A percentile compares a stretch with the other conserved stretches of the same genome.
Conservation (phyloP, 1,284 basidiomycete genomes). For the Takashimella koratensis region DNA sequence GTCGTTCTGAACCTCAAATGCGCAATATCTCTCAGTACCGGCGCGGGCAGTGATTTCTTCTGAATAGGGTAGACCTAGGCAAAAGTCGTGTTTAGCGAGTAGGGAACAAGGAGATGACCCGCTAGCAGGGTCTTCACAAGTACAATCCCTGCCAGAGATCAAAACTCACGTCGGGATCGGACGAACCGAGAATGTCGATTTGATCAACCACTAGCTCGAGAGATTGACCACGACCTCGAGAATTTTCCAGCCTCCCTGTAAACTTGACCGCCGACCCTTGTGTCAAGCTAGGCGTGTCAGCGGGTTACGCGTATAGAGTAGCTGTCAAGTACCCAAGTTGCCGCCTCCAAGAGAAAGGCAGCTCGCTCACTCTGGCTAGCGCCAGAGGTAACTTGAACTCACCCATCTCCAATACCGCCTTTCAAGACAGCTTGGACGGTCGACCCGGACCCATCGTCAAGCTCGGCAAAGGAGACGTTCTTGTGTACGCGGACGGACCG, state of each 20-base stretch:
- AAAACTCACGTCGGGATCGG: slow-evolving; percentile 66
- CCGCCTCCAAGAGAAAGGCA: too few species aligned
- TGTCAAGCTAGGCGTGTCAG: slow-evolving; percentile 50
- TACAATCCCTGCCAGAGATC: too few species aligned
- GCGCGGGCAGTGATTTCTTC: slow-evolving; percentile 69
- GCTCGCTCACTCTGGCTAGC: too few species aligned
- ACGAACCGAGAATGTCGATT: slow-evolving; percentile 65
- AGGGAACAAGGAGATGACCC: too few species aligned
- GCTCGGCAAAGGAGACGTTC: slow-evolving; percentile 73
- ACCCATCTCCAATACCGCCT: slow-evolving; percentile 45
- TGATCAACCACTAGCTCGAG: slow-evolving; percentile 69
- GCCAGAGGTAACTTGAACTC: slow-evolving; percentile 14
- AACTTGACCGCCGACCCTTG: slow-evolving; percentile 70
- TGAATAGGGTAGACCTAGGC: slow-evolving; percentile 76
- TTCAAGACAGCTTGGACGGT: slow-evolving; percentile 75
- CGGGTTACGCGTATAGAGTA: too few species aligned
- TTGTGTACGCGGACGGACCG: slow-evolving; percentile 80
- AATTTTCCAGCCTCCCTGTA: slow-evolving; percentile 62
- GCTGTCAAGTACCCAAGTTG: too few species aligned
- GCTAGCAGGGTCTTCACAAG: too few species aligned
- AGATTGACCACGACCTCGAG: slow-evolving; percentile 65
- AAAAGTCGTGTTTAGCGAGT: not conserved
- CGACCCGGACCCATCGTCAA: slow-evolving; percentile 73
- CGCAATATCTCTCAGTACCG: slow-evolving; percentile 74
- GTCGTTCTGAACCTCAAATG: slow-evolving; percentile 79